Base-by-base conservation (phyloP, 208 protist species). In the Balamuthia mandrillaris region DNA sequence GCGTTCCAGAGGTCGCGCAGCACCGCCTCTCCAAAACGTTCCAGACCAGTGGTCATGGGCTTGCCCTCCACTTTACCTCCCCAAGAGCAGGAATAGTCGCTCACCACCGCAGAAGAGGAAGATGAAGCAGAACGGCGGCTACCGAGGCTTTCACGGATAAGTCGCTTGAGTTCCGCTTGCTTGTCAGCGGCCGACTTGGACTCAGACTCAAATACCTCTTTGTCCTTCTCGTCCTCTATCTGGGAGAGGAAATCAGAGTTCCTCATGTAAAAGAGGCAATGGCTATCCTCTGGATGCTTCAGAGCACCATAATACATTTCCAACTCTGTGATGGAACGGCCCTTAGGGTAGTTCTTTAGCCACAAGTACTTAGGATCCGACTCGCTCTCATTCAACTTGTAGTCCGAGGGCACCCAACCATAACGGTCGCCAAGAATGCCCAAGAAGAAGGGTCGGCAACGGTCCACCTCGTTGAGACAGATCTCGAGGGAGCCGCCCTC, bases 391-490 rank as follows among this genome's bases (percentile, higher is more conserved):
- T 35, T 58, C 12, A 83, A 44, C 77, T 72, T 49, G 60, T 93
- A 90, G 29, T 70, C 10, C 7, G 24, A n/a, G n/a, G 87, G 90
- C 9, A 74, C 49, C 52, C 65, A 90, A 68, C 91, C 89, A 65
- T 94, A 92, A 60, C 96, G 94, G 14, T 95, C 87, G 63, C 96
- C 96, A 9, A 98, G 75, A 37, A 98, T 89, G 61, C 88, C 90
- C 4, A 92, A n/a, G 79, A 98, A 98, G 86, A 98, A 98, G 10
- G 96, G 96, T 3, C 92, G 78, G 87, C 96, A 98, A 27, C 94
- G 92, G 39, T 96, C 96, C 24, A 98, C 95, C 75, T 97, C 95
- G 54, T 96, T 95, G 3, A 98, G 90, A 88, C 97, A 98, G 35
- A 97, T 92, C 35, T 84, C 39, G 10, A 93, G 41, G 1, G 91